Evolutionary conservation across 805 yeast species (phyloP).

Genomic region (Starmerella ratchasimensis): DNA sequence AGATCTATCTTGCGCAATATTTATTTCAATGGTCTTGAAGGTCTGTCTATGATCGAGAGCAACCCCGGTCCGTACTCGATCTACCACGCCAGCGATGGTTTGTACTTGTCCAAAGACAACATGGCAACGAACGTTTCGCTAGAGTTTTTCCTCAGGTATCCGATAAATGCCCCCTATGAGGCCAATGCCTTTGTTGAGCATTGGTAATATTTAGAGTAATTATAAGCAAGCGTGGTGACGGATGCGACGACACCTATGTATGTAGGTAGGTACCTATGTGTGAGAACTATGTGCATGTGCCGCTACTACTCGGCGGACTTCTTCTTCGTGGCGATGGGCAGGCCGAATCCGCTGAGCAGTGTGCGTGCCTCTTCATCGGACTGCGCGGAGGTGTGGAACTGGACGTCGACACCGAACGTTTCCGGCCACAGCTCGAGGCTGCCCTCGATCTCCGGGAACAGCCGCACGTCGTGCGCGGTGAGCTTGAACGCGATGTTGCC

Average conservation of each 20-base stretch:
- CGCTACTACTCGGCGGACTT: neutral
- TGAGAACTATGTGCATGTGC: neutral
- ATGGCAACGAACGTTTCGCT: neutral
- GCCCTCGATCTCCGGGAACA: constrained; percentile 87
- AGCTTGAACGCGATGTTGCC: constrained; percentile 84
- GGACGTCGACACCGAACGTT: constrained; percentile 74
- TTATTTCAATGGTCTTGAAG: no score
- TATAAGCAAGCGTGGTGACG: neutral
- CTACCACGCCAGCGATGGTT: no score
- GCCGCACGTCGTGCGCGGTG: constrained; percentile 56
- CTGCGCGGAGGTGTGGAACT: constrained; percentile 77
- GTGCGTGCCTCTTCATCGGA: constrained; percentile 82
- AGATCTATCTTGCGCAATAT: no score
- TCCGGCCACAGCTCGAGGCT: constrained; percentile 82
- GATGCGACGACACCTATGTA: neutral
- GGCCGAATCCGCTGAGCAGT: constrained; percentile 63
- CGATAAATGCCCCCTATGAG: neutral
- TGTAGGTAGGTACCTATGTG: neutral
- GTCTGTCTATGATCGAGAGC: no score
- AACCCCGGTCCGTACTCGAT: no score
- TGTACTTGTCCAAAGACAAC: no score
- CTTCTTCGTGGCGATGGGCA: constrained; percentile 49
- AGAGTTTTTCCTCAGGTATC: neutral
- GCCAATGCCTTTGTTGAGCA: no score
- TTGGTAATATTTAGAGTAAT: neutral